Evolutionary conservation across 1,139 yeast species (phyloP).

Genomic region (Candida neerlandica): DNA sequence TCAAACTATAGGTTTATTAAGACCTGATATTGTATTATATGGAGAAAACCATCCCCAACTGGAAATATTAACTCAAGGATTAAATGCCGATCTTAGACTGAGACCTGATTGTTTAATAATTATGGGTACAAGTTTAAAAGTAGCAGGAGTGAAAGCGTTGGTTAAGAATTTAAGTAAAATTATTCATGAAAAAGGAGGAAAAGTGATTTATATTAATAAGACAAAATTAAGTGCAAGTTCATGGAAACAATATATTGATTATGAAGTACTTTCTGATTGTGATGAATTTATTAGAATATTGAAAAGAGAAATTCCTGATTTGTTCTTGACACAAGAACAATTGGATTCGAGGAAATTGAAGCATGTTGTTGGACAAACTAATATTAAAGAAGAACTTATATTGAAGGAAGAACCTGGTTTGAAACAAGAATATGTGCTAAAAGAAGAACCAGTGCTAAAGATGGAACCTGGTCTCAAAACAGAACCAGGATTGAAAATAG

Average conservation of each 20-base stretch:
- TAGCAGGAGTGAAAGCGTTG: conserved; percentile 68
- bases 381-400: conserved; percentile 14
- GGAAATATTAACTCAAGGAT: conserved; percentile 62
- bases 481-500: conserved; percentile 11
- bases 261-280: conserved; percentile 77
- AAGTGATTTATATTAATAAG: conserved; percentile 65
- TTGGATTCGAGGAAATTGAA: conserved; percentile 46
- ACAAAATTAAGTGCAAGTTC: conserved; percentile 44
- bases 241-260: conserved; percentile 67
- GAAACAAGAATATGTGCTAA: conserved; percentile 6
- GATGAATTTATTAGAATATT: conserved; percentile 72
- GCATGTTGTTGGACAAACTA: conserved; percentile 15
- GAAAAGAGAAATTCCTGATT: conserved; percentile 54
- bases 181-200: conserved; percentile 63
- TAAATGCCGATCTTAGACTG: conserved; percentile 54
- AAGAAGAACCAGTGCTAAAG: conserved; percentile 11
- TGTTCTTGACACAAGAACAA: conserved; percentile 59
- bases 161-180: conserved; percentile 61
- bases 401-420: background rate
- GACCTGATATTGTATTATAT: conserved; percentile 77
- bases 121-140: conserved; percentile 77
- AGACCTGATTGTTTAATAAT: conserved; percentile 68
- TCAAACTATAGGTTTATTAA: conserved; percentile 55
- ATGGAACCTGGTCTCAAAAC: conserved; percentile 12
- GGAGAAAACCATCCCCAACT: conserved; percentile 81